Base-by-base conservation (phyloP, 176 grass and related monocot genomes). In the Rhynchospora pubera region DNA sequence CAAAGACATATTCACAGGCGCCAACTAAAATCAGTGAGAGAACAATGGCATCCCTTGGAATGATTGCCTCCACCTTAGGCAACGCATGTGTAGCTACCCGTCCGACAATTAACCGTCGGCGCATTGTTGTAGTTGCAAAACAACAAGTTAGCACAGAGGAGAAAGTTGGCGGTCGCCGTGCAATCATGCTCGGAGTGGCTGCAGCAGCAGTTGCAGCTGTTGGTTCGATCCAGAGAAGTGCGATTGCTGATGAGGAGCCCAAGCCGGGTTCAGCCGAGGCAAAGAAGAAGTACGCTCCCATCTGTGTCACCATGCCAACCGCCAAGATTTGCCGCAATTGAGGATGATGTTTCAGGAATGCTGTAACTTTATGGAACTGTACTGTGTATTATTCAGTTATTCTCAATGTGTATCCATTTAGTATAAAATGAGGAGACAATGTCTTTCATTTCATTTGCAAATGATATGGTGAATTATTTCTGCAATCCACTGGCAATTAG, bases 301-400 rank as follows among this genome's bases (percentile, higher is more conserved):
- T 95, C 84, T 95, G 93, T 79, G 86, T 95, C 84, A 95, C 93
- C 86, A 95, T 95, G 93, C 93, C 93, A 62, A 92, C 93, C 43
- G 93, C 93, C 79, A 95, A 84, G 90, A 11, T 95, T 83, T 95
- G 93, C 88, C 90, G 83, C 13, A 77, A 77, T 22, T 77, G 24
- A 77, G 13, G 50, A 53, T 15, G 15, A 70, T 70, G 66, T 10
- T 70, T 46, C 34, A 21, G 43, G 39, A 45, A 56, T 77, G 72
- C 12, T 76, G 45, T 39, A 67, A 73, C 43, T 7, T 10, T 70
- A 9, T 73, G 48, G 47, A 52, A 39, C 47, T 34, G 72, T 77
- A 55, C 53, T 77, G 72, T 76, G 46, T 28, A 15, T 12, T 10
- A 39, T 39, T 39, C 34, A 39, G 34, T 51, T 51, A 51, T 74